Percentiles rank a stretch among this genome's conserved stretches.
Evolutionary conservation across 2,329 filamentous ascomycete genomes (phyloP).

Genomic region (Pseudogymnoascus sp.): DNA sequence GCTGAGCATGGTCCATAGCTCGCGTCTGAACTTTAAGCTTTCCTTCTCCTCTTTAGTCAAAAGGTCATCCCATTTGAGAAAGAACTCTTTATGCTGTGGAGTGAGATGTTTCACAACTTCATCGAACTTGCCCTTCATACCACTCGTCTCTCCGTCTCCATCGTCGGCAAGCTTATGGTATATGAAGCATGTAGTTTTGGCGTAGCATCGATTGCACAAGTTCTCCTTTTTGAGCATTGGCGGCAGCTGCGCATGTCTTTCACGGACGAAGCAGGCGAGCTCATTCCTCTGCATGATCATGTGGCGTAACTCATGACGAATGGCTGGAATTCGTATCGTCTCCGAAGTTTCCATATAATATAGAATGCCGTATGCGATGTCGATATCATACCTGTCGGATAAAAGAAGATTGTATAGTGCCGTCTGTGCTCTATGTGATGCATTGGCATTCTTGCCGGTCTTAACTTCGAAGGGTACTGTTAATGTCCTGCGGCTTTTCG

Average conservation of each 20-base stretch:
- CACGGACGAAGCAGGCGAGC: constrained; percentile 74
- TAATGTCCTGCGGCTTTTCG: constrained; percentile 49
- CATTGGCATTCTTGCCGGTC: constrained; percentile 76
- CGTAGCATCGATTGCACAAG: constrained; percentile 81
- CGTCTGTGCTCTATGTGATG: constrained; percentile 84
- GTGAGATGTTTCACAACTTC: constrained; percentile 73
- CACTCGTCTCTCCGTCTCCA: constrained; percentile 72
- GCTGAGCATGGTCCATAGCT: constrained; percentile 95
- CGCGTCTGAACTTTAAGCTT: constrained; percentile 74
- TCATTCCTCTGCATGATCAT: constrained; percentile 97
- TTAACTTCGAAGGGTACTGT: constrained; percentile 94
- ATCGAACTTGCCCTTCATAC: constrained; percentile 72
- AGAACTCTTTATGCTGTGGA: constrained; percentile 68
- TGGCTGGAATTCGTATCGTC: constrained; percentile 73
- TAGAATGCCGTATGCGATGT: constrained; percentile 80
- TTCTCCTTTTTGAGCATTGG: constrained; percentile 77
- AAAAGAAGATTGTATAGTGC: constrained; percentile 87
- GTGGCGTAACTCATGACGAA: constrained; percentile 81
- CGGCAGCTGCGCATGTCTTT: constrained; percentile 70
- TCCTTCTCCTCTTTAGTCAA: constrained; percentile 93
- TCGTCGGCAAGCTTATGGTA: constrained; percentile 87
- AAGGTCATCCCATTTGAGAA: constrained; percentile 88
- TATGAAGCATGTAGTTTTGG: constrained; percentile 81
- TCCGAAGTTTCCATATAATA: constrained; percentile 93
- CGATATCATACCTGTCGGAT: constrained; percentile 89